Base-by-base conservation (phyloP, 2,329 filamentous ascomycete species). In the Microsporum audouinii region DNA sequence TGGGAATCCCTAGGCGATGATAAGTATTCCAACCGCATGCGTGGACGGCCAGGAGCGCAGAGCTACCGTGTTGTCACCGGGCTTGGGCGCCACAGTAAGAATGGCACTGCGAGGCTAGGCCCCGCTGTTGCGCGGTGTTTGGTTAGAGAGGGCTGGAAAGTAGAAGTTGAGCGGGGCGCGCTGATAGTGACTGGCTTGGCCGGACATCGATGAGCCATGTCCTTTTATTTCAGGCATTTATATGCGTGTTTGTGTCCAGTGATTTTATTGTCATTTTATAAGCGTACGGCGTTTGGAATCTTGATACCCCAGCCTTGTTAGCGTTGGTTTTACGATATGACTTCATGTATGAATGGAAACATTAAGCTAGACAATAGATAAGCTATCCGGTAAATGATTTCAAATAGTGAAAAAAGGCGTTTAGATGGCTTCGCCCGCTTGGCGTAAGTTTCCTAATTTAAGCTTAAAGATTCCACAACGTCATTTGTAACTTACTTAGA, bases 21-120 rank as follows among this genome's bases (percentile, higher is more conserved):
- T 57, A 82, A 82, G 64, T 79, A 80, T 53, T 76, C 76, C 62
- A 70, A 66, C 2, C 78, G 79, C 53, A 68, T 72, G 63, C 70
- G 73, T 61, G 68, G 75, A 59, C 77, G 80, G 68, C 77, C 77
- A 5, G 80, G 84, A 0, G 77, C 79, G 68, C 77, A 77, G 5
- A 80, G 84, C 0, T 91, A 88, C 68, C 84, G 82, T 43, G 85
- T 97, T 63, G 82, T 97, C 60, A 95, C 91, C 2, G 92, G 92
- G 0, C 71, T 86, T 12, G 92, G 92, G 0, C 80, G 81, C 60
- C 92, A 97, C 73, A 94, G 85, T 67, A 81, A 84, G 55, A 85
- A 87, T 59, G 90, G 91, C 0, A 86, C 83, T 60, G 89, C 88
- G 1, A 85, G 84, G 66, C 72, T 97, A 62, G 87, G 91, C 3